Evolutionary conservation across 495 filamentous ascomycete species (phyloP).

Genomic region (Neurospora sp.): DNA sequence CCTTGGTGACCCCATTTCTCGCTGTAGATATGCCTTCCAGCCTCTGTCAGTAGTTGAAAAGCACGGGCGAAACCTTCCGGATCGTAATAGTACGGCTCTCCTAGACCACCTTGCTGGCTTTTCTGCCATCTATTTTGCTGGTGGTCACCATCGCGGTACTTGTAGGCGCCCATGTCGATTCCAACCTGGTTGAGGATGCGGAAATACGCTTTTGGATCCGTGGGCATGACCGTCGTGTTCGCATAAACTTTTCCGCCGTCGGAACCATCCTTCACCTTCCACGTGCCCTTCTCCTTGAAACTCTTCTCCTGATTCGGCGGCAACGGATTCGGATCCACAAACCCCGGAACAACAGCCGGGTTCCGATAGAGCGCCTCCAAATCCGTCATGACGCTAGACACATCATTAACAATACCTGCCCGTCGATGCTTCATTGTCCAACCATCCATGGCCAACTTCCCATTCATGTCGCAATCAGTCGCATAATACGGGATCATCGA

Average conservation of each 20-base stretch:
- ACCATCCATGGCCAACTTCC: constrained; percentile 39
- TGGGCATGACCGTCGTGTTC: constrained; percentile 4
- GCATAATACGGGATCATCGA: constrained; percentile 51
- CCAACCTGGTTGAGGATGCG: constrained; percentile 15
- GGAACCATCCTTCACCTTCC: constrained; percentile 3
- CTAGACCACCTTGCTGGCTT: constrained; percentile 45
- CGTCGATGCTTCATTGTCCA: constrained; percentile 35
- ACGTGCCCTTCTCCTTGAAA: constrained; percentile 4
- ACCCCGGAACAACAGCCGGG: constrained; percentile 16
- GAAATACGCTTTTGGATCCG: constrained; percentile 23
- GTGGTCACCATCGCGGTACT: constrained; percentile 25
- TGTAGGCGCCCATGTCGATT: constrained; percentile 29
- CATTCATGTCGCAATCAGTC: constrained; percentile 51
- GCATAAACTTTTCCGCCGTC: background rate
- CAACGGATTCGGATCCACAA: constrained; percentile 31
- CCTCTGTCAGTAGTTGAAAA: constrained; percentile 42
- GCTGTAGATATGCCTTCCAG: constrained; percentile 39
- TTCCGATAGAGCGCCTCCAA: constrained; percentile 37
- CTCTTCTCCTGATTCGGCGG: constrained; percentile 11
- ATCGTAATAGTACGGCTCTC: constrained; percentile 51
- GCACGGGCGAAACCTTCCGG: constrained; percentile 41
- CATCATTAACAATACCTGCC: constrained; percentile 44
- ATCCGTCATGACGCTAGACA: constrained; percentile 32
- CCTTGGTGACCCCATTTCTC: constrained; percentile 49
- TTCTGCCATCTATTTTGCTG: constrained; percentile 52